Evolutionary conservation across 2,329 filamentous ascomycete genomes (phyloP).

Genomic region (Phialophora macrospora): DNA sequence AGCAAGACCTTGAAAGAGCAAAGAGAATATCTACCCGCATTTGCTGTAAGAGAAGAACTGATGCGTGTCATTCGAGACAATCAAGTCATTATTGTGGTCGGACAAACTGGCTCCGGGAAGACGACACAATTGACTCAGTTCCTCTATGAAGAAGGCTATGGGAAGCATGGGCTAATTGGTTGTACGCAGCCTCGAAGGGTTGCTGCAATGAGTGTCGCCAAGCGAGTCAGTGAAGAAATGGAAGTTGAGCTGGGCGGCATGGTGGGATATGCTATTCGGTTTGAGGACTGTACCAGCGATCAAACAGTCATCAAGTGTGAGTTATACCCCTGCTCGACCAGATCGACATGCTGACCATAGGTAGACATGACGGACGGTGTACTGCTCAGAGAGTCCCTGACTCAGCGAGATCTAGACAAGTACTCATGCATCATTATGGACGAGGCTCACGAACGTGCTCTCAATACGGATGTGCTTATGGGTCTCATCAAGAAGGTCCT

Average conservation of each 20-base stretch:
- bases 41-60: slow-evolving; percentile 92
- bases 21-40: slow-evolving; percentile 89
- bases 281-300: slow-evolving; percentile 96
- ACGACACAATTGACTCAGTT: slow-evolving; percentile 97
- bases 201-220: slow-evolving; percentile 96
- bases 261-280: slow-evolving; percentile 96
- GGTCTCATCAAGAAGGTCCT: slow-evolving; percentile 97
- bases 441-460: slow-evolving; percentile 92
- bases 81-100: slow-evolving; percentile 94
- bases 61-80: slow-evolving; percentile 93
- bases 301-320: slow-evolving; percentile 89
- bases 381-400: slow-evolving; percentile 86
- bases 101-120: slow-evolving; percentile 96
- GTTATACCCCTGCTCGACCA: slow-evolving; percentile 34
- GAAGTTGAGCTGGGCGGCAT: slow-evolving; percentile 83
- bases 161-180: slow-evolving; percentile 84
- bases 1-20: slow-evolving; percentile 91
- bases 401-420: slow-evolving; percentile 88
- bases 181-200: slow-evolving; percentile 97
- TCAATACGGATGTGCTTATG: slow-evolving; percentile 98
- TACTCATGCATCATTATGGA: slow-evolving; percentile 99
- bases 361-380: slow-evolving; percentile 95
- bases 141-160: slow-evolving; percentile 88
- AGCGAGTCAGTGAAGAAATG: slow-evolving; percentile 98
- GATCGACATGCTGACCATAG: slow-evolving; percentile 26